A percentile compares a stretch with the other conserved stretches of the same genome.
phyloP scores from a whole-genome alignment of 2,329 filamentous ascomycete species.

The Verruconis gallopava region DNA sequence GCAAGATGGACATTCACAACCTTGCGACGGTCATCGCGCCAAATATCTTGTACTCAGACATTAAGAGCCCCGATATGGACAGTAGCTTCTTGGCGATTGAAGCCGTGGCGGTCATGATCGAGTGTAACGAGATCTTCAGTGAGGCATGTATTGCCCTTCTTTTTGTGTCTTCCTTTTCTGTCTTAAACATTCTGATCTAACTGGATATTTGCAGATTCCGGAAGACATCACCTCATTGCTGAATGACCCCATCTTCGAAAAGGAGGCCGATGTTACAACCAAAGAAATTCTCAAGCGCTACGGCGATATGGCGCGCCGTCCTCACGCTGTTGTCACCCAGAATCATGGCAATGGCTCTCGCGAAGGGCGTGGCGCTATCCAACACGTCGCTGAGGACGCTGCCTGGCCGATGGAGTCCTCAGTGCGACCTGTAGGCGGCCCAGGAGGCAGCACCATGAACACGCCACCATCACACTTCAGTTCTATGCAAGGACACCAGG shows the following conservation, averaged over 20 bases:
- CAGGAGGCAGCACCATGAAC: conserved; percentile 1
- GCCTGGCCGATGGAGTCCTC: conserved; percentile 10
- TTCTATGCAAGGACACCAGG: conserved; percentile 3
- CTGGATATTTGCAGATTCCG: conserved; percentile 53
- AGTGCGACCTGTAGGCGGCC: conserved; percentile 9
- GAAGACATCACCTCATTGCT: conserved; percentile 81
- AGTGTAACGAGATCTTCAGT: conserved; percentile 91
- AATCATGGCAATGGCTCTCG: conserved; percentile 4
- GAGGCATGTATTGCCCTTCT: conserved; percentile 52
- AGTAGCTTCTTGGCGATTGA: conserved; percentile 91
- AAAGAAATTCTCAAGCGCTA: conserved; percentile 95
- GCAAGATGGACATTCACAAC: conserved; percentile 98
- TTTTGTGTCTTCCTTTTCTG: neutral
- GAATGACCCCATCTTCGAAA: conserved; percentile 74
- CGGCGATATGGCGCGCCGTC: conserved; percentile 55
- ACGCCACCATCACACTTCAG: conserved; percentile 6
- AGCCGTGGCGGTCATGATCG: conserved; percentile 81
- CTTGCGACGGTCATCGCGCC: conserved; percentile 94
- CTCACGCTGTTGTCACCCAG: conserved; percentile 1
- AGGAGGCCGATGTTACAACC: conserved; percentile 75
- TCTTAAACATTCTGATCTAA: conserved; percentile 15
- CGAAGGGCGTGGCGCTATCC: conserved; percentile 8
- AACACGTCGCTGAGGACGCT: conserved; percentile 7
- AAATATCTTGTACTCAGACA: conserved; percentile 71
- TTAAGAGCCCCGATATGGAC: conserved; percentile 49